Base-by-base conservation (phyloP, 768 basidiomycete species). In the Nidularia sp. region DNA sequence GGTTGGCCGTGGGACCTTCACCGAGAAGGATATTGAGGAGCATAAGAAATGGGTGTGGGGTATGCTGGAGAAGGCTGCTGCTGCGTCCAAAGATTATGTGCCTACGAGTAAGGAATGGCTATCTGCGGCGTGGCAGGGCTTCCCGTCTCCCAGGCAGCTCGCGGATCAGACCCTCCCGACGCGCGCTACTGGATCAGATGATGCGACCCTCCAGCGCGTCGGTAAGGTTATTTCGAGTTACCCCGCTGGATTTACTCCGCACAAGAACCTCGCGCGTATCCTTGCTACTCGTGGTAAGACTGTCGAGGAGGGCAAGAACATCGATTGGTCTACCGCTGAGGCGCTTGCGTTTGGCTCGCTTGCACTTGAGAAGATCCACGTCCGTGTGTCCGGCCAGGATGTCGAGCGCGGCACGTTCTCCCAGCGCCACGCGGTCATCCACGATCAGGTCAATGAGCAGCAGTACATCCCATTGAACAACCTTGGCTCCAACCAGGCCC, bases 31-130 rank as follows among this genome's bases (percentile, higher is more conserved):
- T 63, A 92, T 98, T 49, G 94, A 96, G 66, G 95, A 98, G 65
- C 97, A 98, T 78, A 93, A 93, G 79, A 90, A 88, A 61, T 99
- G 97, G 97, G 97, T 99, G 2, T 97, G 93, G 94, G 93, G 93
- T 34, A 96, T 95, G 91, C 78, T 99, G 52, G 97, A 99, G 72
- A 95, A 88, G 70, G 93, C 97, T 6, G 85, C 90, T n/a, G 84
- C 80, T n/a, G 93, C 82, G 6, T 80, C 91, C 9, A 97, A 98
- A 74, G 93, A 98, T 66, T 99, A 99, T 68, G 85, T 94, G 39
- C 93, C 97, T 9, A 89, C 93, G 3, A 82, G 84, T 62, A 92
- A 93, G 65, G 97, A 99, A 65, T 98, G 97, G 97, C 84, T 98
- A 35, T 98, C 97, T 2, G 89, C 93, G 6, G 88, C 93, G 1